A percentile compares a stretch with the other conserved stretches of the same genome.
phyloP scores from a whole-genome alignment of 83 land plant species.

The Thuja plicata region DNA sequence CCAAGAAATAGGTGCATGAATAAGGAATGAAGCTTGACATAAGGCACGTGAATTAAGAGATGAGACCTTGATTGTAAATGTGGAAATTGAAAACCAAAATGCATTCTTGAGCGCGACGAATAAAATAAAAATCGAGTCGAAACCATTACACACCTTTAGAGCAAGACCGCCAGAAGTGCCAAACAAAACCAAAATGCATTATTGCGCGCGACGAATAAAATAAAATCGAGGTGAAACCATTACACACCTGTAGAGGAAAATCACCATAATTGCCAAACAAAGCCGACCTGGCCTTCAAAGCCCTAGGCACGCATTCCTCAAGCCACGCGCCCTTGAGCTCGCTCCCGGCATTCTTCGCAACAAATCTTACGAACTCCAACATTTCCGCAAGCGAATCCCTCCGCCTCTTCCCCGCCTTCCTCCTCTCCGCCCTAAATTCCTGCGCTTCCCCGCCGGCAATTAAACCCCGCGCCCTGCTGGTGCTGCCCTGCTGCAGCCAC shows the following conservation, averaged over 20 bases:
- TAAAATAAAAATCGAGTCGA: neutral
- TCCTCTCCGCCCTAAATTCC: neutral
- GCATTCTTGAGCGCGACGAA: neutral
- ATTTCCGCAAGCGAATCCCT: neutral
- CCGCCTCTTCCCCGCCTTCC: neutral
- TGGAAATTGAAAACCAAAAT: neutral
- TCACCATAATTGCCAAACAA: neutral
- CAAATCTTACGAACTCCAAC: neutral
- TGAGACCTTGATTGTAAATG: no score
- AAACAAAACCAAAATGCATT: neutral
- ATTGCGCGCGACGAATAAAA: neutral
- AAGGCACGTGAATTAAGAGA: no score
- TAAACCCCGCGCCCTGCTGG: neutral
- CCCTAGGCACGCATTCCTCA: neutral
- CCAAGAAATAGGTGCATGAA: no score
- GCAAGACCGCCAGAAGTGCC: neutral
- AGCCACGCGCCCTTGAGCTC: neutral
- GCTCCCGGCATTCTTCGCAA: neutral
- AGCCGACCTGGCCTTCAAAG: neutral
- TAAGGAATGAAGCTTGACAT: no score
- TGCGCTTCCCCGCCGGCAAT: neutral
- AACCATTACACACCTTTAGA: neutral
- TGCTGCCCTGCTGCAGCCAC: slow-evolving; percentile 16
- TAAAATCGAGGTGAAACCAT: neutral
- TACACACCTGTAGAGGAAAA: neutral